Conservation (phyloP, 768 basidiomycete species). For the Cystofilobasidium capitatum region DNA sequence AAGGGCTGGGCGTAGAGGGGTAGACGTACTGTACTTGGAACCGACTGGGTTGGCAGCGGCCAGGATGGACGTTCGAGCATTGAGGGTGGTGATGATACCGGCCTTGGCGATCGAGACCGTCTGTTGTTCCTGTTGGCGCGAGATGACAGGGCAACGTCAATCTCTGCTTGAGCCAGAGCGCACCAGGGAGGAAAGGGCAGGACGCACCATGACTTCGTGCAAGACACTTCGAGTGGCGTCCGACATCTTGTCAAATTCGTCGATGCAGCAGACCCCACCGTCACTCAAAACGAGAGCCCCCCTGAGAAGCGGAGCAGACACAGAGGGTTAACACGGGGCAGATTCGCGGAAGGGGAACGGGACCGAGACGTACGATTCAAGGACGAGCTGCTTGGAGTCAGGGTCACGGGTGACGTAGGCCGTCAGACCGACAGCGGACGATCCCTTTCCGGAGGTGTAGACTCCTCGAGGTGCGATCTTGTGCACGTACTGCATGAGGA, state of each 20-base stretch:
- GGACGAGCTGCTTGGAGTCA: conserved; percentile 92
- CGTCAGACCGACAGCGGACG: conserved; percentile 95
- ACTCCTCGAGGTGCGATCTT: conserved; percentile 97
- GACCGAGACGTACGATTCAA: conserved; percentile 62
- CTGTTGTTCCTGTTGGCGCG: conserved; percentile 50
- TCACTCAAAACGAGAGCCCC: conserved; percentile 90
- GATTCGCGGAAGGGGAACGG: neutral
- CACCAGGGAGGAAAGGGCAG: neutral
- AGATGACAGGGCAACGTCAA: neutral
- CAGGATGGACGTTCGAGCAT: conserved; percentile 51
- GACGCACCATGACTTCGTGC: conserved; percentile 45
- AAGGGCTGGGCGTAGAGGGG: neutral
- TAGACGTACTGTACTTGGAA: conserved; percentile 60
- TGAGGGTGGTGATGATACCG: conserved; percentile 49
- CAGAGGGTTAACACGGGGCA: conserved; percentile 14
- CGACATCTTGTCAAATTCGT: conserved; percentile 67
- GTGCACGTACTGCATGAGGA: conserved; percentile 71
- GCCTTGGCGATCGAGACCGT: conserved; percentile 50
- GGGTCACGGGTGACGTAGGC: conserved; percentile 98
- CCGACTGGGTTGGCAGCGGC: conserved; percentile 97
- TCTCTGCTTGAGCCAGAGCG: neutral
- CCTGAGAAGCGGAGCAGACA: conserved; percentile 37
- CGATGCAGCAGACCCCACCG: conserved; percentile 96
- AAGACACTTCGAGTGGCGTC: conserved; percentile 46
- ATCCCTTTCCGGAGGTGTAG: conserved; percentile 95